Percentiles rank a stretch among this genome's conserved stretches.
phyloP scores from a whole-genome alignment of 129 eudicot genomes.

The Silybum marianum region DNA sequence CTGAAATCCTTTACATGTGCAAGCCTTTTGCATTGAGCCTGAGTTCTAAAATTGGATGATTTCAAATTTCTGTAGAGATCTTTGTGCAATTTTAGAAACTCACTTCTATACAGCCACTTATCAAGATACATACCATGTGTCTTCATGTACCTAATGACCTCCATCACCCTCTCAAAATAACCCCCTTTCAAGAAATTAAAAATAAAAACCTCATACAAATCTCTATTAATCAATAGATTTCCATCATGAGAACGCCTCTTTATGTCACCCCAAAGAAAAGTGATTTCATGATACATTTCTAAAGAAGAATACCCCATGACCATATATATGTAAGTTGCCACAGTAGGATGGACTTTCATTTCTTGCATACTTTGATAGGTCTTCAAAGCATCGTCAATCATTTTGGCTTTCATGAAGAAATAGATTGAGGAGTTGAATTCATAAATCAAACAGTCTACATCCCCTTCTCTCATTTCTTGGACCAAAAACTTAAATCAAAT shows the following conservation, averaged over 20 bases:
- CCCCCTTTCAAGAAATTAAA: conserved; percentile 78
- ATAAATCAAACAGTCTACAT: conserved; percentile 28
- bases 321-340: conserved; percentile 55
- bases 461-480: conserved; percentile 48
- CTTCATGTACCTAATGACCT: conserved; percentile 64
- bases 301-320: conserved; percentile 66
- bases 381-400: conserved; percentile 75
- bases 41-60: conserved; percentile 53
- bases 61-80: conserved; percentile 66
- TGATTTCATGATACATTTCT: conserved; percentile 77
- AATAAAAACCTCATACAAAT: conserved; percentile 67
- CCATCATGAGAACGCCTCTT: conserved; percentile 52
- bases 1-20: conserved; percentile 73
- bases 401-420: conserved; percentile 87
- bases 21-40: conserved; percentile 68
- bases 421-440: conserved; percentile 75
- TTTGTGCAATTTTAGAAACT: conserved; percentile 68
- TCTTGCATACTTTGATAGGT: conserved; percentile 77
- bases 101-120: conserved; percentile 62
- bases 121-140: conserved; percentile 59
- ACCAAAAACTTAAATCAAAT: conserved; percentile 45
- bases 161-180: conserved; percentile 95
- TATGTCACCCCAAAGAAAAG: conserved; percentile 90
- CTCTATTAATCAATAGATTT: conserved; percentile 41
- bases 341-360: conserved; percentile 58